Base-by-base conservation (phyloP, 768 basidiomycete genomes). In the Boletellus ananiceps region DNA sequence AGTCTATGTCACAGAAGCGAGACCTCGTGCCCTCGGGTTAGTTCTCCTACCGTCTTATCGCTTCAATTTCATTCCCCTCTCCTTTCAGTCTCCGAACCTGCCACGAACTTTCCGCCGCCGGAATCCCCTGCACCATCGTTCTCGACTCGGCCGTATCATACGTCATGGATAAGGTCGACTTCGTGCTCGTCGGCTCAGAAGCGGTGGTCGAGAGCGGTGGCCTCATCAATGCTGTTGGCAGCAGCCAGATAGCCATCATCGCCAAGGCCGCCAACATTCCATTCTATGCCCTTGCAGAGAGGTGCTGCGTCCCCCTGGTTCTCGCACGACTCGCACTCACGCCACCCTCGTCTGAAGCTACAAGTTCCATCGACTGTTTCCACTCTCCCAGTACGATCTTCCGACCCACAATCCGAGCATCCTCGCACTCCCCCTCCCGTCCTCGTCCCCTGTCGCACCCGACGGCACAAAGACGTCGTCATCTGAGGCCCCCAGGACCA, bases 171-270 rank as follows among this genome's bases (percentile, higher is more conserved):
- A 86, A 88, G 58, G 92, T 95, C 16, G 91, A 95, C 67, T 88
- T 95, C 66, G 88, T 95, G 43, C 79, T 99, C 41, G 93, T 98
- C 35, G 96, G 96, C 29, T 93, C 93, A 35, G 96, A 99, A 72
- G 96, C 94, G 8, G 94, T 99, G 23, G 95, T 96, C 5, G 96
- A 98, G 69, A 93, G 89, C 54, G 96, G 96, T 38, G 91, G 93
- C 4, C 72, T 92, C 52, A 82, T 94, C 58, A 93, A 93, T 63
- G 90, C 88, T 44, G 88, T 98, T 33, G 95, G 95, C 36, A 93
- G 93, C 60, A 93, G 91, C 69, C 93, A 96, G 70, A 93, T 97
- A 58, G 95, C 96, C 4, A 87, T 96, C 62, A 90, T 97, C 48
- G 95, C 96, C 46, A 91, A 92, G 67, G 87, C 91, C 34, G 81